A percentile compares a stretch with the other conserved stretches of the same genome.
phyloP scores from a whole-genome alignment of 2,329 filamentous ascomycete genomes.

The Fusarium hainanense region DNA sequence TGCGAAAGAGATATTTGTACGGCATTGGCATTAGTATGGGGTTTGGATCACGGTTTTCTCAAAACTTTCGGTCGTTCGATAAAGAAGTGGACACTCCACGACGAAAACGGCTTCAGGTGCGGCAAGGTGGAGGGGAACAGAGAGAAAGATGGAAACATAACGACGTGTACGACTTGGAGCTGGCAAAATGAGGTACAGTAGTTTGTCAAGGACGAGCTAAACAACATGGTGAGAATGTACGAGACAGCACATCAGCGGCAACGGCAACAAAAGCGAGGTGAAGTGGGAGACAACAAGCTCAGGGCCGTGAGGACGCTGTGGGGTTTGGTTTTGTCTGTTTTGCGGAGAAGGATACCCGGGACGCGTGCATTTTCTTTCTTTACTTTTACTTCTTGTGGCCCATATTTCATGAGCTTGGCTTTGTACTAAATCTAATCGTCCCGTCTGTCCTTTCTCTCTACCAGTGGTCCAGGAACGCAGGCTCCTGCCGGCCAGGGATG shows the following conservation, averaged over 20 bases:
- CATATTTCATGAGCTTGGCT: constrained; percentile 24
- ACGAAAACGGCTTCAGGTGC: constrained; percentile 3
- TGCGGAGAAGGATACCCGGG: constrained; percentile 38
- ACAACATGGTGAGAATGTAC: constrained; percentile 32
- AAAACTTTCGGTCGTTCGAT: constrained; percentile 36
- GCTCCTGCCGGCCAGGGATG: not conserved
- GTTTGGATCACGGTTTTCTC: constrained; percentile 20
- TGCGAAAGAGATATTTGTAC: not conserved
- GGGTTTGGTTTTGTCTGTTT: constrained; percentile 9
- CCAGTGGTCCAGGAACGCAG: not conserved
- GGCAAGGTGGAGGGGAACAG: not conserved
- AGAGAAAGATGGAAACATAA: constrained; percentile 16
- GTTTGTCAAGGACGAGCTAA: constrained; percentile 5
- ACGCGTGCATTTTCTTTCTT: constrained; percentile 34
- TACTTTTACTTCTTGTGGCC: constrained; percentile 26
- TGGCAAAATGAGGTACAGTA: constrained; percentile 15
- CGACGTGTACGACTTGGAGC: constrained; percentile 40
- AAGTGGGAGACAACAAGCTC: constrained; percentile 1
- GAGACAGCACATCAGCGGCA: constrained; percentile 23
- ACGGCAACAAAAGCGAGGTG: constrained; percentile 2
- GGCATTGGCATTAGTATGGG: constrained; percentile 36
- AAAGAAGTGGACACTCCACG: constrained; percentile 6
- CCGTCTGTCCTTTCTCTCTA: constrained; percentile 8
- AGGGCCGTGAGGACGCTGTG: not conserved
- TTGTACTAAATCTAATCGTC: constrained; percentile 23